Conservation (phyloP, 192 early-diverging fungal species). For the Lunasporangiospora selenospora region DNA sequence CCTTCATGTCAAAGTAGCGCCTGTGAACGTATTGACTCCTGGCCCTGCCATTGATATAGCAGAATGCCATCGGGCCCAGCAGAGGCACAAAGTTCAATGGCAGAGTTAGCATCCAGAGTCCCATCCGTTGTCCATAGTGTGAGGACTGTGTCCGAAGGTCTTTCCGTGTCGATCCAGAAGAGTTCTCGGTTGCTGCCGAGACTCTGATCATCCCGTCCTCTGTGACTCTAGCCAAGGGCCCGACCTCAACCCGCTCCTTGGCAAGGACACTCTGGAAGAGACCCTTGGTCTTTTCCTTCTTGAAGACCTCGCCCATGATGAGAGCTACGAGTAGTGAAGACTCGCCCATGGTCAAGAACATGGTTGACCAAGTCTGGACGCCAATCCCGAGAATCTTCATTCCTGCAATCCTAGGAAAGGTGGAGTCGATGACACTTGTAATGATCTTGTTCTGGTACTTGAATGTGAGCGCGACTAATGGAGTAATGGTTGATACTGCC, state of each 20-base stretch:
- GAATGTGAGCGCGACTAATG: slow-evolving; percentile 35
- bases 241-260: slow-evolving; percentile 34
- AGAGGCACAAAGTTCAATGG: slow-evolving; percentile 54
- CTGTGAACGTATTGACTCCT: slow-evolving; percentile 46
- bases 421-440: slow-evolving; percentile 34
- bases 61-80: slow-evolving; percentile 47
- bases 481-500: slow-evolving; percentile 42
- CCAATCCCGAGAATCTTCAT: slow-evolving; percentile 42
- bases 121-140: slow-evolving; percentile 46
- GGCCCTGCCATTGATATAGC: slow-evolving; percentile 49
- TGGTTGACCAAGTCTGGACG: slow-evolving; percentile 47
- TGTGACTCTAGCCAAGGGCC: slow-evolving; percentile 27
- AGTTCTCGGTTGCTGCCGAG: slow-evolving; percentile 2
- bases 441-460: slow-evolving; percentile 38
- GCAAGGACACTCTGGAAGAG: slow-evolving; percentile 37
- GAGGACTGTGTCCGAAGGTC: slow-evolving; percentile 15
- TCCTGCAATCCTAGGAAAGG: slow-evolving; percentile 26
- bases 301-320: slow-evolving; percentile 49
- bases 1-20: slow-evolving; percentile 54
- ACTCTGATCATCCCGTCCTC: slow-evolving; percentile 35
- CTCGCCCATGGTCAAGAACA: slow-evolving; percentile 48
- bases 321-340: slow-evolving; percentile 33
- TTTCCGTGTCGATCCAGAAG: slow-evolving; percentile 3
- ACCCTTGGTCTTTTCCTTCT: slow-evolving; percentile 39
- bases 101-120: slow-evolving; percentile 49